These are phyloP conservation scores for Dacryopinax spathularia DNA, from an alignment of 768 basidiomycete genomes.

Conservation along the genomic window DNA sequence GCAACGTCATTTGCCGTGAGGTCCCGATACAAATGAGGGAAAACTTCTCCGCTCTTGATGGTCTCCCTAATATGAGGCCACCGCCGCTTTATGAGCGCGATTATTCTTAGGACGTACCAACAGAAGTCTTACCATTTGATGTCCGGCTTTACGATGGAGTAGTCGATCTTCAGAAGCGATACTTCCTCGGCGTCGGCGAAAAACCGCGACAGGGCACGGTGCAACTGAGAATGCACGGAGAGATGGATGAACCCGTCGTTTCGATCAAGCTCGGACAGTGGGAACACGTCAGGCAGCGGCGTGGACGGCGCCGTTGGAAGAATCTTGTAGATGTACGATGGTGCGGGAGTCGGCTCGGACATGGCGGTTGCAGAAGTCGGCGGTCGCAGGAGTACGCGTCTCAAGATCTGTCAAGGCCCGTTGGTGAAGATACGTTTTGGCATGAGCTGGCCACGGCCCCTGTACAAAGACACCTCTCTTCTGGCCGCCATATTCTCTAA, in stretches of 20 bases:
- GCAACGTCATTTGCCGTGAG: slow-evolving; percentile 2
- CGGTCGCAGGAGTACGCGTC: background rate
- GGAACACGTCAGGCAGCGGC: slow-evolving; percentile 27
- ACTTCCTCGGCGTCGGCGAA: slow-evolving; percentile 18
- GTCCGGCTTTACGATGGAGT: background rate
- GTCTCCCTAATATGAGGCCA: background rate
- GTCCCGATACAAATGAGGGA: slow-evolving; percentile 4
- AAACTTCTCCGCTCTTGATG: slow-evolving; percentile 2
- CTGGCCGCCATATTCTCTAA: background rate
- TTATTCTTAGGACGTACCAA: background rate
- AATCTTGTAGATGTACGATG: slow-evolving; percentile 29
- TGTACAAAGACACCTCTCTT: slow-evolving; percentile 3
- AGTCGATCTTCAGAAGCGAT: background rate
- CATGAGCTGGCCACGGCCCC: background rate
- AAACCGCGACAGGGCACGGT: slow-evolving; percentile 28
- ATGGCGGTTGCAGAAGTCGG: background rate
- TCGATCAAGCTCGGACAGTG: slow-evolving; percentile 28
- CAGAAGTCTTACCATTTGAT: slow-evolving; percentile 3
- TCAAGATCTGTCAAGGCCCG: background rate
- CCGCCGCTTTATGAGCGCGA: background rate
- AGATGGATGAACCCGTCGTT: slow-evolving; percentile 37
- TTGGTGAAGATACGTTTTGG: background rate
- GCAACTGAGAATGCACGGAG: slow-evolving; percentile 28
- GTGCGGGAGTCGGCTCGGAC: slow-evolving; percentile 9
- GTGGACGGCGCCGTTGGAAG: slow-evolving; percentile 22